Conservation (phyloP, 2,329 filamentous ascomycete species). For the Hypoxylon sp. region DNA sequence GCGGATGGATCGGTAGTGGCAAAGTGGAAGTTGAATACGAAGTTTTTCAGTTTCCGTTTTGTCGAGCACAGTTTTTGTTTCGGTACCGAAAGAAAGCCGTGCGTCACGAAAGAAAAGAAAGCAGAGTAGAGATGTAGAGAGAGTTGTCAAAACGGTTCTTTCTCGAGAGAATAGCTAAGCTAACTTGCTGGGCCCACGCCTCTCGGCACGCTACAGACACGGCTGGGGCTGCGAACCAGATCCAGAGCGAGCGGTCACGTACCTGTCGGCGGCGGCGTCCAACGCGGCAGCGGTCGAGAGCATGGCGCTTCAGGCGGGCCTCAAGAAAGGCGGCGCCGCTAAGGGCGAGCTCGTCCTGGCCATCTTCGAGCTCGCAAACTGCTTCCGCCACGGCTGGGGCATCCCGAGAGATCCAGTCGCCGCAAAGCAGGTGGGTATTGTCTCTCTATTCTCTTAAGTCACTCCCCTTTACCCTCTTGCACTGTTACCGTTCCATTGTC, state of each 20-base stretch:
- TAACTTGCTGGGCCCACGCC: slow-evolving; percentile 30
- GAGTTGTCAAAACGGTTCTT: slow-evolving; percentile 17
- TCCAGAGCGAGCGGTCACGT: slow-evolving; percentile 76
- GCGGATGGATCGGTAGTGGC: slow-evolving; percentile 23
- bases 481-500: slow-evolving; percentile 30
- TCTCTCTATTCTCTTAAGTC: neutral
- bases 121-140: slow-evolving; percentile 1
- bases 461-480: neutral
- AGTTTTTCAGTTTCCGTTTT: no score
- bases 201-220: slow-evolving; percentile 64
- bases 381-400: slow-evolving; percentile 94
- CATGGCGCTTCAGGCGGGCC: slow-evolving; percentile 82
- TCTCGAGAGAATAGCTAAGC: slow-evolving; percentile 16
- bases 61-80: no score
- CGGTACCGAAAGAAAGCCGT: neutral
- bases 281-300: slow-evolving; percentile 90
- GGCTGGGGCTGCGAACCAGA: slow-evolving; percentile 88
- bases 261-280: slow-evolving; percentile 86
- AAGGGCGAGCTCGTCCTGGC: slow-evolving; percentile 96
- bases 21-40: slow-evolving; percentile 32
- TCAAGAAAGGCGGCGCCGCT: slow-evolving; percentile 91
- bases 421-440: slow-evolving; percentile 72
- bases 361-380: slow-evolving; percentile 93
- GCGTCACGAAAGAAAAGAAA: neutral
- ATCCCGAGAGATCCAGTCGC: slow-evolving; percentile 85